Evolutionary conservation across 345 rosid genomes (phyloP).

Genomic region (Rhizophora mangle): DNA sequence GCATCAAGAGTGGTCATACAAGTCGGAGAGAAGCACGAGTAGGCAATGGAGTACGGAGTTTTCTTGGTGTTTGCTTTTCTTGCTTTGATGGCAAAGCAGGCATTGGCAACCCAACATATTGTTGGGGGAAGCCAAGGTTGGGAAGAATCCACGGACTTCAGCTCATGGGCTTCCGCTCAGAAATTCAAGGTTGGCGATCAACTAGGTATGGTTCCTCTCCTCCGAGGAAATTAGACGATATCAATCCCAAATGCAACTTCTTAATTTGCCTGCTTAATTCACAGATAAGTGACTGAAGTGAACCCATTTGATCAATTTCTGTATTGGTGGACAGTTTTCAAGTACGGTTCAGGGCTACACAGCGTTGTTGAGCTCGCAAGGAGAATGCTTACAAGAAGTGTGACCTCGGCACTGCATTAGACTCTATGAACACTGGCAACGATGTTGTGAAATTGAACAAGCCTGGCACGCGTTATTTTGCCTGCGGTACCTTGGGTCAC

Average conservation of each 20-base stretch:
- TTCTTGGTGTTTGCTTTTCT: constrained; percentile 32
- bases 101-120: constrained; percentile 49
- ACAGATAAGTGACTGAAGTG: background rate
- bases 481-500: constrained; percentile 84
- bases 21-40: background rate
- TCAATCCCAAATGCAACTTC: background rate
- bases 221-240: too few species aligned
- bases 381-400: constrained; percentile 78
- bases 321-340: constrained; percentile 49
- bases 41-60: constrained; percentile 24
- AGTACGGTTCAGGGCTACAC: constrained; percentile 71
- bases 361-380: constrained; percentile 75
- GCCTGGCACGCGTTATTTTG: constrained; percentile 71
- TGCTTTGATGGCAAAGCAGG: constrained; percentile 31
- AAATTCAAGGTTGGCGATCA: constrained; percentile 84
- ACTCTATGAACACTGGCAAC: constrained; percentile 62
- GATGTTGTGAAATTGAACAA: constrained; percentile 70
- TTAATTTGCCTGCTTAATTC: background rate
- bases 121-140: constrained; percentile 96
- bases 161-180: constrained; percentile 60
- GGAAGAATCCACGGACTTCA: constrained; percentile 71
- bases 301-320: background rate
- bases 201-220: constrained; percentile 43
- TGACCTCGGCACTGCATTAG: constrained; percentile 60
- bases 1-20: background rate